Evolutionary conservation across 129 eudicot species (phyloP), one percentile per base, ranked within the genome.

Genomic region (Centella asiatica): DNA sequence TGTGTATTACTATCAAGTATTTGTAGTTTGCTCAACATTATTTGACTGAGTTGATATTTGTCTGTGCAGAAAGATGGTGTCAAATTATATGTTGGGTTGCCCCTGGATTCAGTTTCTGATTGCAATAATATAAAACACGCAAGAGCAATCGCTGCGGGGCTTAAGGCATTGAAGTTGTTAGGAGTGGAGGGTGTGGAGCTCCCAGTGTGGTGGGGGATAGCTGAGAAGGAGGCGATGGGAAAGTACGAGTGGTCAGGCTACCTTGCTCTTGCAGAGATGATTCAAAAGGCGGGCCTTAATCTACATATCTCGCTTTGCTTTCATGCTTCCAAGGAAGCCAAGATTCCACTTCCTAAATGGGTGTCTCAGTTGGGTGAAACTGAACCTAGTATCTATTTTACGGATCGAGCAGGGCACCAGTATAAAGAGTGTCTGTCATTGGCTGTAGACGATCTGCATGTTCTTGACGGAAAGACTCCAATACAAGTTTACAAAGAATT

Each of bases 121-220:
- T 67, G 73, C 74, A 65, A 74, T 23, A 13, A 72, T 8, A 57
- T 88, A 39, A 84, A 75, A 57, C 86, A 90, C 49, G 74, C 77
- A n/a, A 73, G 81, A 66, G 98, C 94, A 37, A 69, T 87, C 54
- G 58, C 77, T 37, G 90, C 81, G 26, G 98, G 98, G 22, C 72
- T 90, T 8, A 73, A 69, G 68, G 98, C 98, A 15, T 68, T 90
- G 51, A 90, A 90, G 54, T 53, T 90, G 60, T 57, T 90, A 62
- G 95, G 98, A 4, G 85, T 90, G 12, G 94, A 79, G 23, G 98
- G 95, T 11, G 95, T 87, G 5, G 98, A 90, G 74, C 94, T 90
- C 52, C 98, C 95, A 8, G 44, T 90, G 51, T 90, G 90, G 90
- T 90, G 94, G 98, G 95, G 98, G 6, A 46, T 84, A 32, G 90